Conservation (phyloP, 2,329 filamentous ascomycete species). For the Aschersonia sp. region DNA sequence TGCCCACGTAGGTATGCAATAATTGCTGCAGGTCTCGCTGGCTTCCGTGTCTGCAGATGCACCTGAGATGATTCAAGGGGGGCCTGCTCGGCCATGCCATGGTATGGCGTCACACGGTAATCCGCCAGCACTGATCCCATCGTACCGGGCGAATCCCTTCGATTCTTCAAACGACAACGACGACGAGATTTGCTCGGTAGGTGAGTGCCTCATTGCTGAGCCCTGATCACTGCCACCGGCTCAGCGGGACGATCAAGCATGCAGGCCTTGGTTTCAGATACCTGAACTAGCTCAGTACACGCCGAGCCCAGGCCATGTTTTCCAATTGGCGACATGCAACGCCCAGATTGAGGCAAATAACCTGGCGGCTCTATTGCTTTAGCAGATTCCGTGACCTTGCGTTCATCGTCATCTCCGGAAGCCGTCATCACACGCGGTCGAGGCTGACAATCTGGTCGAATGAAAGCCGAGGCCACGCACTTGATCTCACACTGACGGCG, state of each 20-base stretch:
- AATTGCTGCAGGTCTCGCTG: not conserved
- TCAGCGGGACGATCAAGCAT: constrained; percentile 14
- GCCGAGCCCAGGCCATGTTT: no score
- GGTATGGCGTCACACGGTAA: not conserved
- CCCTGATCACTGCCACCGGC: not conserved
- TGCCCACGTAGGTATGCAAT: not conserved
- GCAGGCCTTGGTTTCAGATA: constrained; percentile 7
- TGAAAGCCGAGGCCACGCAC: no score
- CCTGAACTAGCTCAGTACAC: not conserved
- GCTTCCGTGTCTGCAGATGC: not conserved
- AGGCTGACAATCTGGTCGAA: no score
- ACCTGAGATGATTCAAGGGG: not conserved
- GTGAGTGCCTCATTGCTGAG: not conserved
- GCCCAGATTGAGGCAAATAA: no score
- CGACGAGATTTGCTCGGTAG: not conserved
- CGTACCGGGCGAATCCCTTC: no score
- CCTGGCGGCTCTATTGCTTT: no score
- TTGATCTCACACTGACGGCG: no score
- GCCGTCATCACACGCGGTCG: no score
- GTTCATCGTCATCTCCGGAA: no score
- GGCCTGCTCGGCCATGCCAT: not conserved
- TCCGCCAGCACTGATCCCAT: not conserved
- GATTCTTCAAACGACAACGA: not conserved
- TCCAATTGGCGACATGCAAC: no score
- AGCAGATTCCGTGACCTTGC: no score